These are phyloP conservation scores for Pseudevernia furfuracea DNA, from an alignment of 495 filamentous ascomycete species.

Conservation along the genomic window DNA sequence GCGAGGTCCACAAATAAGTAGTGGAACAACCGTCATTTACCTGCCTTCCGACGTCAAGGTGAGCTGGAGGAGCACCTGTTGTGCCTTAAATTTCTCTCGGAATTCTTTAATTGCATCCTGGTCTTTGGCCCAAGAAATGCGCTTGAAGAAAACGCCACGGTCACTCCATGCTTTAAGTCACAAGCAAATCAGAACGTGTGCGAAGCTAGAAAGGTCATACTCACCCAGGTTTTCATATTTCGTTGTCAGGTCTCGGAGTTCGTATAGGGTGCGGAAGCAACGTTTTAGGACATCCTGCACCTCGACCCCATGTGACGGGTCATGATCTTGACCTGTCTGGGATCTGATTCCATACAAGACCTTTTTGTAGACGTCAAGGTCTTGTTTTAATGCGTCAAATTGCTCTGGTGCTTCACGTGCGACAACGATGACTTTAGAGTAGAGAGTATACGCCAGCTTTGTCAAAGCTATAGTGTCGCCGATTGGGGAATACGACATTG, in stretches of 20 bases:
- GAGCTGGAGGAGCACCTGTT: constrained; percentile 14
- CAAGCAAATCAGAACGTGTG: constrained; percentile 1
- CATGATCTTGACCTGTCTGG: background rate
- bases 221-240: constrained; percentile 22
- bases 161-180: constrained; percentile 16
- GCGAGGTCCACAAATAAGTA: background rate
- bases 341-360: constrained; percentile 9
- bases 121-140: constrained; percentile 16
- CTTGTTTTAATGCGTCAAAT: constrained; percentile 11
- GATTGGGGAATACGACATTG: constrained; percentile 14
- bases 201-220: background rate
- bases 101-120: constrained; percentile 15
- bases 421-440: constrained; percentile 16
- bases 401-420: constrained; percentile 18
- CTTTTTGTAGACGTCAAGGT: constrained; percentile 11
- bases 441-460: constrained; percentile 14
- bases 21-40: background rate
- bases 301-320: background rate
- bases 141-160: constrained; percentile 13
- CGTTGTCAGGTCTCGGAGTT: constrained; percentile 7
- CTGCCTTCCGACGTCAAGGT: constrained; percentile 19
- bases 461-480: constrained; percentile 13
- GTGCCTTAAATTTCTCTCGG: constrained; percentile 7
- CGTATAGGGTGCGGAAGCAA: constrained; percentile 12
- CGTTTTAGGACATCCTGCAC: constrained; percentile 1